A percentile compares a stretch with the other conserved stretches of the same genome.
Evolutionary conservation across 495 filamentous ascomycete species (phyloP).

Genomic region (Podospora didyma): DNA sequence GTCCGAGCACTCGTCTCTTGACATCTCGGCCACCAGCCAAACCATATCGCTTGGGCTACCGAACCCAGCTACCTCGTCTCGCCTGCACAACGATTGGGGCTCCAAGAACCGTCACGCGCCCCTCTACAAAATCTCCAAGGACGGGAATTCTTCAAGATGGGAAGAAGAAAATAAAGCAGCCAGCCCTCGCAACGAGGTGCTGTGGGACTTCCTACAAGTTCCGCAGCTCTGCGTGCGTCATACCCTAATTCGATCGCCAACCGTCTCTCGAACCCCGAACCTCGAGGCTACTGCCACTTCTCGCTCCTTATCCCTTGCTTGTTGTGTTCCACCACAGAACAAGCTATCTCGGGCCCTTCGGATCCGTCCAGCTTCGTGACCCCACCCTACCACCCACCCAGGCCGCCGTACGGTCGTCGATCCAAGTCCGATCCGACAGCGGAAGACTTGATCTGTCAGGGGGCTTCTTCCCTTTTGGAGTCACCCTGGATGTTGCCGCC

Average conservation of each 20-base stretch:
- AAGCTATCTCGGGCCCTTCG: neutral
- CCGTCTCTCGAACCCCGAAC: neutral
- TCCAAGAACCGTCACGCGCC: neutral
- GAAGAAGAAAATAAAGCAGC: constrained; percentile 1
- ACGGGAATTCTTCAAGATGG: constrained; percentile 12
- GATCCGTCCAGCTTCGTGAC: neutral
- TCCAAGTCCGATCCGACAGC: neutral
- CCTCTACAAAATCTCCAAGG: neutral
- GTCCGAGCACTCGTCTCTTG: too few relatives aligned
- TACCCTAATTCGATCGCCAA: neutral
- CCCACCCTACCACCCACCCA: neutral
- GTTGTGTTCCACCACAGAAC: neutral
- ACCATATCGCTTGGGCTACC: too few relatives aligned
- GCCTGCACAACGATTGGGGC: neutral
- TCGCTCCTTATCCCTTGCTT: neutral
- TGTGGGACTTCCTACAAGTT: constrained; percentile 4
- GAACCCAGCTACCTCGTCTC: neutral
- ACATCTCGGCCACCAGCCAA: too few relatives aligned
- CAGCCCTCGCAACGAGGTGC: constrained; percentile 12
- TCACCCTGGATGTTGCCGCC: neutral
- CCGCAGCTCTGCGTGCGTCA: neutral
- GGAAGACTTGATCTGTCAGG: neutral
- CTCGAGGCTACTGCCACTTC: neutral
- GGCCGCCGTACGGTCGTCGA: neutral
- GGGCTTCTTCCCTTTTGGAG: too few relatives aligned